phyloP scores from a whole-genome alignment of 169 alveolate genomes.

The Amoebophrya sp. region DNA sequence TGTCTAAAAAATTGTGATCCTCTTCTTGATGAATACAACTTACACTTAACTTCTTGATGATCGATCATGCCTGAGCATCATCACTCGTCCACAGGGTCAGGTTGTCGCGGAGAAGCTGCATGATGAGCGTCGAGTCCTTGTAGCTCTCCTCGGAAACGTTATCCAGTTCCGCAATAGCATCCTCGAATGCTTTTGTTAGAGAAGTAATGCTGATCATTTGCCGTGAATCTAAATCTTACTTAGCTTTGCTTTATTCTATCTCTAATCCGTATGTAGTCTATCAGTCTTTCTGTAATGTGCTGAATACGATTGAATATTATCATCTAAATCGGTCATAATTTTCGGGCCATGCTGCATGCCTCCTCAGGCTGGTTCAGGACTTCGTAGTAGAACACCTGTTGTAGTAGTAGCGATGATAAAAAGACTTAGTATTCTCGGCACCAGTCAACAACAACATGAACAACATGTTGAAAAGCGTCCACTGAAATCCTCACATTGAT shows the following conservation, averaged over 20 bases:
- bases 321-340: too few species aligned
- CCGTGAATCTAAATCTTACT: too few species aligned
- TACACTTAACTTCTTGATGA: too few species aligned
- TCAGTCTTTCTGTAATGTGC: too few species aligned
- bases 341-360: slow-evolving; percentile 95
- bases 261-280: too few species aligned
- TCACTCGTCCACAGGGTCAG: slow-evolving; percentile 83
- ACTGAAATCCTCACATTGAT: neutral
- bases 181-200: neutral
- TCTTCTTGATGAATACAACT: too few species aligned
- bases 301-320: too few species aligned
- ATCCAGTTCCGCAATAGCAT: slow-evolving; percentile 73
- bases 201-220: too few species aligned
- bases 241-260: too few species aligned
- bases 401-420: neutral
- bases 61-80: too few species aligned
- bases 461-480: neutral
- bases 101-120: slow-evolving; percentile 56
- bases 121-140: slow-evolving; percentile 74
- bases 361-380: slow-evolving; percentile 91
- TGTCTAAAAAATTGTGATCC: too few species aligned
- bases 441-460: neutral
- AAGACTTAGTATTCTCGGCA: too few species aligned
- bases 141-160: slow-evolving; percentile 76
- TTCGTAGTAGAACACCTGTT: slow-evolving; percentile 94